Evolutionary conservation across 371 early-diverging fungal species (phyloP), one percentile per base, ranked within the genome.

Genomic region (Dentiscutata heterogama): DNA sequence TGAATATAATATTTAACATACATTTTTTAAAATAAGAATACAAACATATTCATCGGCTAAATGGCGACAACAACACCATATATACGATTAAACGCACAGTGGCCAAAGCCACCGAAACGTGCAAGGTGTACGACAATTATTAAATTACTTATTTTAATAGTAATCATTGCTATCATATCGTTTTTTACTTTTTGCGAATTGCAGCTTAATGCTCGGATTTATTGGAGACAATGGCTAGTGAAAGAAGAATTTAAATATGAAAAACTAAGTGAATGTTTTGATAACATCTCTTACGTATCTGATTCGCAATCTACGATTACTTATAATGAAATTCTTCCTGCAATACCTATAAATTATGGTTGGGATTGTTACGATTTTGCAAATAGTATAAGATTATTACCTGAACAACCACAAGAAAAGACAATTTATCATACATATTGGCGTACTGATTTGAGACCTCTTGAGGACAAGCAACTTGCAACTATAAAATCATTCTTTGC

Each of bases 331-430:
- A 82, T 90, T 14, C 79, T 87, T n/a, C 88, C 90, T 0, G 88
- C 88, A 64, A 82, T 88, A 20, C 85, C 86, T 39, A 58, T 90
- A 11, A 81, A 87, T 72, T 86, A 89, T 56, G 90, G 86, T 67
- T 88, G 85, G 31, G 90, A 90, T 71, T 90, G 90, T 72, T 90
- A 88, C 72, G 89, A 90, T 79, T 90, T 86, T 77, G 89, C 90
- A 25, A 85, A 86, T 0, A 87, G 87, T 2, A 88, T 90, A 35
- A 82, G 86, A 11, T 83, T 87, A 18, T 51, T 35, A 18, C 75
- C 14, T 35, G 83, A 78, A 20, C 39, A 82, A 46, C 46, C 71
- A 8, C 82, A 74, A 61, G 71, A 82, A 25, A 71, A 83, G n/a
- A 87, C 74, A 0, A 86, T 89, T 7, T 90, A 84, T 63, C 90